phyloP scores from a whole-genome alignment of 805 yeast species.

The Brettanomyces nanus region DNA sequence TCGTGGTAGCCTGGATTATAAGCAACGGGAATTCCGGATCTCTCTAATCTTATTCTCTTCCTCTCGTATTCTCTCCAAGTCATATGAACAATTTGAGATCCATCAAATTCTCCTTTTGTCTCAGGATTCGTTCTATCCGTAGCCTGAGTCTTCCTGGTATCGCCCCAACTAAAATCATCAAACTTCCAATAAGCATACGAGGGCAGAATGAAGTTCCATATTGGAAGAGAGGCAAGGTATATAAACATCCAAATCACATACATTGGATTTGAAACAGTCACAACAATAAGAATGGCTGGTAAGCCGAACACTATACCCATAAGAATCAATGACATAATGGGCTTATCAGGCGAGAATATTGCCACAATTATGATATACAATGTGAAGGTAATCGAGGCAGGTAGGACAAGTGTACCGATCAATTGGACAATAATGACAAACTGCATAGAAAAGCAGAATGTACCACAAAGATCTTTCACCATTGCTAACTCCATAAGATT shows the following conservation, averaged over 20 bases:
- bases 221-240: slow-evolving; percentile 75
- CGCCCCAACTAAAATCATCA: slow-evolving; percentile 97
- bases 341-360: slow-evolving; percentile 66
- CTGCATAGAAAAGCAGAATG: slow-evolving; percentile 93
- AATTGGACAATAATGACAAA: slow-evolving; percentile 79
- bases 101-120: slow-evolving; percentile 82
- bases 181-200: slow-evolving; percentile 88
- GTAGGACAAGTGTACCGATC: slow-evolving; percentile 80
- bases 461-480: slow-evolving; percentile 85
- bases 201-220: slow-evolving; percentile 89
- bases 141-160: slow-evolving; percentile 71
- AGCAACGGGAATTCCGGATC: background rate
- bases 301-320: slow-evolving; percentile 76
- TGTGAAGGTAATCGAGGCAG: slow-evolving; percentile 81
- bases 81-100: slow-evolving; percentile 83
- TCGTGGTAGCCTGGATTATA: background rate
- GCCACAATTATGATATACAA: slow-evolving; percentile 69
- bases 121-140: slow-evolving; percentile 63
- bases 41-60: slow-evolving; percentile 30
- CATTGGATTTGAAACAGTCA: slow-evolving; percentile 68
- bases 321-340: slow-evolving; percentile 65
- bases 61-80: slow-evolving; percentile 92
- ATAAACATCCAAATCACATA: slow-evolving; percentile 74
- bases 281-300: slow-evolving; percentile 73
- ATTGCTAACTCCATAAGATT: slow-evolving; percentile 80